Evolutionary conservation across 805 yeast genomes (phyloP).

Genomic region (Nakazawaea anatomiae): DNA sequence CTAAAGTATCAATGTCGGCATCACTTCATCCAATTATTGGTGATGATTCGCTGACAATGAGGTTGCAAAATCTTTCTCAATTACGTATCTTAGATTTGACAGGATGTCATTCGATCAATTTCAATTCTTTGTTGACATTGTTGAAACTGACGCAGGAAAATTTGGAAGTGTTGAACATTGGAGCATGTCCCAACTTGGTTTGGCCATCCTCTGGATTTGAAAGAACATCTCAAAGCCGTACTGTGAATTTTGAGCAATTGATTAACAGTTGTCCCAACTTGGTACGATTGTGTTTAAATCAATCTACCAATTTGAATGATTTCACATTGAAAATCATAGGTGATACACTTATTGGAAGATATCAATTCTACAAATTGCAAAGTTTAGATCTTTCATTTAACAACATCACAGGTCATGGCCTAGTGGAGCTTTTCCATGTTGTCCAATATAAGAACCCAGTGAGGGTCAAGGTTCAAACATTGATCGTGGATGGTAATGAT

Average conservation of each 20-base stretch:
- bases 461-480: background rate
- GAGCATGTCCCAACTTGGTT: constrained; percentile 6
- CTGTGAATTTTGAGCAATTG: constrained; percentile 1
- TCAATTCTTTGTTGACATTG: background rate
- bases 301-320: constrained; percentile 6
- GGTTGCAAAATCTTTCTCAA: background rate
- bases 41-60: no score
- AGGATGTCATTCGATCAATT: background rate
- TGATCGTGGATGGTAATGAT: constrained; percentile 8
- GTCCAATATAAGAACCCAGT: background rate
- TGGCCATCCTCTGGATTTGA: constrained; percentile 3
- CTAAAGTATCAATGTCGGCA: background rate
- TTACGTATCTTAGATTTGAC: constrained; percentile 5
- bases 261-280: constrained; percentile 5
- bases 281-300: background rate
- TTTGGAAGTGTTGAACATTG: constrained; percentile 1
- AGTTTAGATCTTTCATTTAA: constrained; percentile 5
- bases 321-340: constrained; percentile 6
- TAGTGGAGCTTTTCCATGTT: constrained; percentile 8
- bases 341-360: background rate
- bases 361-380: background rate
- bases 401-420: constrained; percentile 9
- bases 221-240: background rate
- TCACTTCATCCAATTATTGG: no score
- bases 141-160: constrained; percentile 1